A percentile compares a stretch with the other conserved stretches of the same genome.
These are phyloP conservation scores for Colletotrichum destructivum DNA, from an alignment of 2,329 filamentous ascomycete species.

Conservation along the genomic window DNA sequence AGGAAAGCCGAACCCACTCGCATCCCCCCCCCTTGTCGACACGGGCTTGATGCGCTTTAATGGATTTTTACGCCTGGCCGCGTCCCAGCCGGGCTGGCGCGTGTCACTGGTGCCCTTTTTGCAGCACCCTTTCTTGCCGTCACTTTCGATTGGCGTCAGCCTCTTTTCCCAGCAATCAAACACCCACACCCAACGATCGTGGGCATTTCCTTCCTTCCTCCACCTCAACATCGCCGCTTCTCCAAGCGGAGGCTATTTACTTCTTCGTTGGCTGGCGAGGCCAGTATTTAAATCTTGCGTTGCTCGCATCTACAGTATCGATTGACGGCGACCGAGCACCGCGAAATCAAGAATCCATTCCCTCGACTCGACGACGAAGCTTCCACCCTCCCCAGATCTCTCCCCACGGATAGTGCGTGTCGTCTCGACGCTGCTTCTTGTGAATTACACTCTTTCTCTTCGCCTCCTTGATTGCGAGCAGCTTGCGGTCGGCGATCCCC, in stretches of 20 bases:
- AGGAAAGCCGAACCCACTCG: not conserved
- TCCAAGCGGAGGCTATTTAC: not conserved
- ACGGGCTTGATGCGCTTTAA: conserved; percentile 34
- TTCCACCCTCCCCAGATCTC: not conserved
- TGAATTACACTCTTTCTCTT: not conserved
- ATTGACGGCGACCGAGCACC: not conserved
- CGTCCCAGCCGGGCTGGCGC: conserved; percentile 29
- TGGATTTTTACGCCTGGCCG: conserved; percentile 35
- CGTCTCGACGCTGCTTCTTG: not conserved
- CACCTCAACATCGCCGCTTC: conserved; percentile 1
- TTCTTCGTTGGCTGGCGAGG: conserved; percentile 9
- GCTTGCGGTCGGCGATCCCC: not conserved
- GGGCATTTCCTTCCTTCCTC: conserved; percentile 6
- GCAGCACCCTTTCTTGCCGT: conserved; percentile 31
- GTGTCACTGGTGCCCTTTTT: conserved; percentile 39
- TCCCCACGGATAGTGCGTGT: not conserved
- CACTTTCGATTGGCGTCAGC: conserved; percentile 3
- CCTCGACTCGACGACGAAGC: conserved; percentile 8
- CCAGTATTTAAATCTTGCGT: not conserved
- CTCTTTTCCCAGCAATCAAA: conserved; percentile 27
- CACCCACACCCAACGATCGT: conserved; percentile 12
- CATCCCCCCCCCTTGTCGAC: conserved; percentile 26
- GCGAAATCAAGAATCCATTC: conserved; percentile 7
- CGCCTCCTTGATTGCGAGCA: not conserved
- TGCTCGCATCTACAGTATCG: not conserved